phyloP scores from a whole-genome alignment of 2,329 filamentous ascomycete genomes.

The Exutisphaerella laricina region DNA sequence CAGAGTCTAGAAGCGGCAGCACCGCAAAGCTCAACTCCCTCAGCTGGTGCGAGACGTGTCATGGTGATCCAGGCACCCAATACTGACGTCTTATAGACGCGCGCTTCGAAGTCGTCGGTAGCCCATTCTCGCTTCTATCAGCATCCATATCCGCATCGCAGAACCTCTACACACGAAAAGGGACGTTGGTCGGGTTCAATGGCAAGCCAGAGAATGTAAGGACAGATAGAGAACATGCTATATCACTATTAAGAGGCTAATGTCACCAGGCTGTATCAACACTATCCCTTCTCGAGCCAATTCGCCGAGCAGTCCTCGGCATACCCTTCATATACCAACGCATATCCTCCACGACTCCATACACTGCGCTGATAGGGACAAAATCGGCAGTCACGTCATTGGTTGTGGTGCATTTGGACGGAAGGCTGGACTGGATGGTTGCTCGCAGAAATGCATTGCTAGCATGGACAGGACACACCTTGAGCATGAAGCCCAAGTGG shows the following conservation, averaged over 20 bases:
- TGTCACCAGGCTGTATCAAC: constrained; percentile 70
- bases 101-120: constrained; percentile 85
- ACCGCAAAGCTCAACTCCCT: constrained; percentile 16
- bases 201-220: constrained; percentile 83
- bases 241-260: constrained; percentile 5
- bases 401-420: constrained; percentile 81
- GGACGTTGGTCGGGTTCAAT: constrained; percentile 82
- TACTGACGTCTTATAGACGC: constrained; percentile 59
- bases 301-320: constrained; percentile 71
- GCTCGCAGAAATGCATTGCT: constrained; percentile 79
- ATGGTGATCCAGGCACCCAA: neutral
- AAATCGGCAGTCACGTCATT: constrained; percentile 84
- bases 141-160: constrained; percentile 91
- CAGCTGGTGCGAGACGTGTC: constrained; percentile 14
- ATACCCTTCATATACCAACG: constrained; percentile 93
- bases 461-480: constrained; percentile 93
- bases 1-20: constrained; percentile 32
- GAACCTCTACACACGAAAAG: constrained; percentile 83
- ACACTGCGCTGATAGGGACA: constrained; percentile 82
- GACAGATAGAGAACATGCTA: neutral
- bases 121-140: constrained; percentile 88
- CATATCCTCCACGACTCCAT: constrained; percentile 78
- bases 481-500: constrained; percentile 68
- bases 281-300: constrained; percentile 76
- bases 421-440: constrained; percentile 91